phyloP scores from a whole-genome alignment of 106 monocot genomes.

The Gastrodia elata region DNA sequence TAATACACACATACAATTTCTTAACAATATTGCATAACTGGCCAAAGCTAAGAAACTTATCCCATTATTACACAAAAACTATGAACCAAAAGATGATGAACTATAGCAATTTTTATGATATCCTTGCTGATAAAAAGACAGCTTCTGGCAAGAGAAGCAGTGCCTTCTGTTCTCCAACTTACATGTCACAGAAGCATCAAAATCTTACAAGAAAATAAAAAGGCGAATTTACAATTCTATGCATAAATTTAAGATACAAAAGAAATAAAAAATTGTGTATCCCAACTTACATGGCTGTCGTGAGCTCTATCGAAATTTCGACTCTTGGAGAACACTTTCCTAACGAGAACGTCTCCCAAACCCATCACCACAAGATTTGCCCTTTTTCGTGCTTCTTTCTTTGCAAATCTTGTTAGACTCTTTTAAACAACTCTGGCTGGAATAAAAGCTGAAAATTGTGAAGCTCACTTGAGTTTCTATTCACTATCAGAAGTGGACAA shows the following conservation, averaged over 20 bases:
- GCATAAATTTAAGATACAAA: background rate
- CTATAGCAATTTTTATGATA: too few species aligned
- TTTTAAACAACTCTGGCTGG: background rate
- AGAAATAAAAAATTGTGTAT: background rate
- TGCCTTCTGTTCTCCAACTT: too few species aligned
- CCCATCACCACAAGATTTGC: conserved; percentile 30
- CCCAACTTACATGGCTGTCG: conserved; percentile 6
- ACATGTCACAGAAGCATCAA: too few species aligned
- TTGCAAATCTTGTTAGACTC: background rate
- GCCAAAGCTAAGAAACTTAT: too few species aligned
- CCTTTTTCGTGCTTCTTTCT: background rate
- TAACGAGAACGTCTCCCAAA: conserved; percentile 41
- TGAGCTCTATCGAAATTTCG: conserved; percentile 10
- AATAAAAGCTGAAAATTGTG: background rate
- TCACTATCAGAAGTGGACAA: too few species aligned
- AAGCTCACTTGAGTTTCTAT: background rate
- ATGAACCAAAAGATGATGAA: background rate
- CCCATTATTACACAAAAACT: background rate
- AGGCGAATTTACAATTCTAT: too few species aligned
- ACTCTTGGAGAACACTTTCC: conserved; percentile 56
- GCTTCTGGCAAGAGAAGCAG: background rate
- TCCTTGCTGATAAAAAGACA: background rate
- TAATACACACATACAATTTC: too few species aligned
- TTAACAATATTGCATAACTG: background rate
- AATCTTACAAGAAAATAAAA: too few species aligned